phyloP scores from a whole-genome alignment of 2,329 filamentous ascomycete species.

The Dryadomyces quercus-mongolicae region DNA sequence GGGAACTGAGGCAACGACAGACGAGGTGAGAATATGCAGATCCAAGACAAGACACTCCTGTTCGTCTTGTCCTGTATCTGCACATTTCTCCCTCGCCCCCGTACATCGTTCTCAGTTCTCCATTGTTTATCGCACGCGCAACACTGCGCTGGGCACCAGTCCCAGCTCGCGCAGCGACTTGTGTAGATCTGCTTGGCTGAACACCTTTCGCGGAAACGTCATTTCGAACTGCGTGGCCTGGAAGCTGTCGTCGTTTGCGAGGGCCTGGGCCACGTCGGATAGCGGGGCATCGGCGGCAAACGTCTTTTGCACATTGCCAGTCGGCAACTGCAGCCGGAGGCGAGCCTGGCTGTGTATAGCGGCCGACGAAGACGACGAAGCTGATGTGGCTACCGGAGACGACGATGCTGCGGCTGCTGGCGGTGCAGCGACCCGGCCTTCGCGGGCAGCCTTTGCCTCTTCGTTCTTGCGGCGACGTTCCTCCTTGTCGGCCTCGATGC shows the following conservation, averaged over 20 bases:
- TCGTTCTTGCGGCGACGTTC: conserved; percentile 79
- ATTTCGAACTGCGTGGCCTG: conserved; percentile 67
- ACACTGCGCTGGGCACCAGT: conserved; percentile 76
- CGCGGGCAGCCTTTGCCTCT: conserved; percentile 71
- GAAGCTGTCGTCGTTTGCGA: conserved; percentile 59
- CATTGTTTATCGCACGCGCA: conserved; percentile 27
- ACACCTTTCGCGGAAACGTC: conserved; percentile 80
- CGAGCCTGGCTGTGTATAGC: conserved; percentile 60
- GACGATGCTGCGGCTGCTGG: conserved; percentile 18
- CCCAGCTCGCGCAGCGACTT: conserved; percentile 90
- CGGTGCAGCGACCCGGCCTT: conserved; percentile 47
- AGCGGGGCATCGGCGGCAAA: conserved; percentile 82
- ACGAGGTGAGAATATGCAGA: no score
- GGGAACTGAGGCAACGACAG: no score
- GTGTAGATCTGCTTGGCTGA: conserved; percentile 60
- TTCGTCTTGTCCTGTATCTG: not conserved
- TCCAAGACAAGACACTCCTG: no score
- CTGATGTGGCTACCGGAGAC: conserved; percentile 26
- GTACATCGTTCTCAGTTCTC: not conserved
- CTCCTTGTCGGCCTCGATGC: conserved; percentile 90
- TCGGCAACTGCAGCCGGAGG: conserved; percentile 61
- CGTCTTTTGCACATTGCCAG: conserved; percentile 68
- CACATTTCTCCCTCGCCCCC: not conserved
- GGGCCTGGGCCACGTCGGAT: conserved; percentile 74
- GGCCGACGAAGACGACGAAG: conserved; percentile 49